These are phyloP conservation scores for Pichia sp. DNA, from an alignment of 1,139 yeast species.

Conservation along the genomic window DNA sequence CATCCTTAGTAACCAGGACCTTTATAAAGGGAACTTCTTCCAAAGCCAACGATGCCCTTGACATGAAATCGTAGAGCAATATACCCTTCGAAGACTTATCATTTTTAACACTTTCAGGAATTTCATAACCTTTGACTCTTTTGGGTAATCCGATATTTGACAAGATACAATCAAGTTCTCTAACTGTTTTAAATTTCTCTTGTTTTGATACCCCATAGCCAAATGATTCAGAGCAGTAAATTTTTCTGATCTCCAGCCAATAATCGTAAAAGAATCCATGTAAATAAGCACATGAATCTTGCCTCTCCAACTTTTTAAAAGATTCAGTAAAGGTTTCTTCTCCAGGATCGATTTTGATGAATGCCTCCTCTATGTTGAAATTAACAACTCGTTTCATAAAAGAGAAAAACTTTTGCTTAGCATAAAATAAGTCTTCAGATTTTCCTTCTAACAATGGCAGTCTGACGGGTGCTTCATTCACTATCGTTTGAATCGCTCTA, in stretches of 20 bases:
- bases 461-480: constrained; percentile 65
- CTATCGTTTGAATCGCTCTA: constrained; percentile 80
- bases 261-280: constrained; percentile 65
- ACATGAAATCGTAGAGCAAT: constrained; percentile 69
- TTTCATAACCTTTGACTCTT: constrained; percentile 46
- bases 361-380: constrained; percentile 13
- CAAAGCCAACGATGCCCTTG: constrained; percentile 56
- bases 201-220: constrained; percentile 26
- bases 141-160: constrained; percentile 41
- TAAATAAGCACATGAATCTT: constrained; percentile 38
- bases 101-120: constrained; percentile 47
- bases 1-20: constrained; percentile 67
- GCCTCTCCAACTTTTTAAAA: constrained; percentile 1
- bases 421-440: constrained; percentile 40
- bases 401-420: constrained; percentile 43
- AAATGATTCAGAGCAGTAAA: constrained; percentile 19
- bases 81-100: constrained; percentile 44
- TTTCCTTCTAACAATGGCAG: constrained; percentile 52
- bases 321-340: neutral
- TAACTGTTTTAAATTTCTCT: constrained; percentile 23
- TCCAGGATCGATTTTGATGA: constrained; percentile 4
- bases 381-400: constrained; percentile 41
- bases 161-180: constrained; percentile 33
- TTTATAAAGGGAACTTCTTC: constrained; percentile 48
- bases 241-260: constrained; percentile 49